These are phyloP conservation scores for Stephanodiscus triporus DNA, from an alignment of 108 stramenopile genomes.

Conservation along the genomic window DNA sequence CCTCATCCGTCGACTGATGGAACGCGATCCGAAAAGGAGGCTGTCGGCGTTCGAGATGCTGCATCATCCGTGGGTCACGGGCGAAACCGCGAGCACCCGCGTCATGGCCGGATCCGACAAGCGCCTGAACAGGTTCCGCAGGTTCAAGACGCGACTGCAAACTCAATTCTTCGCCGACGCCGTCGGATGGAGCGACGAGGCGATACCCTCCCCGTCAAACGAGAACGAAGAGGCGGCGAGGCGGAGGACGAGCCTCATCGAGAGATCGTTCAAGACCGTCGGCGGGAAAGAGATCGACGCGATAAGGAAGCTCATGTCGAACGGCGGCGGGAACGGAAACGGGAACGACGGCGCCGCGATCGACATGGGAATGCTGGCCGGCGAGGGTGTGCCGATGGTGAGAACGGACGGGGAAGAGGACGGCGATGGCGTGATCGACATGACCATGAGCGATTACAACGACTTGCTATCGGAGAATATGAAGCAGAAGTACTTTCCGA, in stretches of 20 bases:
- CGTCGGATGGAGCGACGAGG: conserved; percentile 57
- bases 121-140: conserved; percentile 56
- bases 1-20: conserved; percentile 74
- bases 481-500: conserved; percentile 78
- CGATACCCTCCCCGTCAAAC: conserved; percentile 11
- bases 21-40: conserved; percentile 65
- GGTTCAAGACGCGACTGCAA: conserved; percentile 68
- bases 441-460: conserved; percentile 74
- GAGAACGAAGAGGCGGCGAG: conserved; percentile 32
- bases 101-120: conserved; percentile 75
- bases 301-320: conserved; percentile 13
- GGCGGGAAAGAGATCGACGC: conserved; percentile 44
- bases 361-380: conserved; percentile 7
- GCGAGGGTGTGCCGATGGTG: conserved; percentile 17
- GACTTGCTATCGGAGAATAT: conserved; percentile 80
- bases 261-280: conserved; percentile 70
- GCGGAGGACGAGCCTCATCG: conserved; percentile 71
- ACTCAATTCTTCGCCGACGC: conserved; percentile 75
- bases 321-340: background rate
- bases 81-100: conserved; percentile 72
- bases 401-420: conserved; percentile 30
- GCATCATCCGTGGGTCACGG: conserved; percentile 89
- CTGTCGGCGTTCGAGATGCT: conserved; percentile 83
- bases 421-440: conserved; percentile 34
- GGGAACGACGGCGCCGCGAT: background rate